Percentiles rank a stretch among this genome's conserved stretches.
These are phyloP conservation scores for Solanum sejunctum DNA, from an alignment of 257 asterid genomes.

Conservation along the genomic window DNA sequence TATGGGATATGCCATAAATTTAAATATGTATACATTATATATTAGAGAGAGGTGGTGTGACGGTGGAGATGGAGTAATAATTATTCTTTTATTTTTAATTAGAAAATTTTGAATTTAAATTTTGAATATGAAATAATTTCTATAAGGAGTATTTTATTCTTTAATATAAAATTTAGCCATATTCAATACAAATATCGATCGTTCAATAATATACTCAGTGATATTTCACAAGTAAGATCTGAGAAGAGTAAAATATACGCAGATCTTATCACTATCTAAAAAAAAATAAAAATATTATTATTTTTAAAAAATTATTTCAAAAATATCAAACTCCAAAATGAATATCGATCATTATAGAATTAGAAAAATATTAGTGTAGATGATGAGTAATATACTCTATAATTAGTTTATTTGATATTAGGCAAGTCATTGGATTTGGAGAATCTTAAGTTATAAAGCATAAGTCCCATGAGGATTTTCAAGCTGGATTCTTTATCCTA, in stretches of 20 bases:
- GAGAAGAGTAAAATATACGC: no score
- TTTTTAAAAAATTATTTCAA: no score
- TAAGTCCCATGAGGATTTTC: neutral
- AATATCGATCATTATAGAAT: neutral
- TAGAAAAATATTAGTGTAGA: neutral
- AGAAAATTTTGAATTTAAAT: rapidly evolving
- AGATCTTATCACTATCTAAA: no score
- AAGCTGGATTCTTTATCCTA: slow-evolving; percentile 3
- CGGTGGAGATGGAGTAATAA: neutral
- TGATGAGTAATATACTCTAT: neutral
- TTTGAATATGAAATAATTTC: neutral
- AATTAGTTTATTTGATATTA: slow-evolving; percentile 5
- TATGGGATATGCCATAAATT: slow-evolving; percentile 9
- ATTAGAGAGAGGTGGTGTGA: no score
- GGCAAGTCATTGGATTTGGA: slow-evolving; percentile 27
- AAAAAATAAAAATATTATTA: no score
- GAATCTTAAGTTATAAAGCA: slow-evolving; percentile 23
- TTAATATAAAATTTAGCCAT: neutral
- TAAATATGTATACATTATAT: no score
- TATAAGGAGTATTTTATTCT: neutral
- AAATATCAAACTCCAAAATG: no score
- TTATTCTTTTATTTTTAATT: neutral
- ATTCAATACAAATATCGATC: neutral
- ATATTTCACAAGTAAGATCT: rapidly evolving
- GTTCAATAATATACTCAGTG: no score